These are phyloP conservation scores for Arctium minus DNA, from an alignment of 129 eudicot genomes.

Conservation along the genomic window DNA sequence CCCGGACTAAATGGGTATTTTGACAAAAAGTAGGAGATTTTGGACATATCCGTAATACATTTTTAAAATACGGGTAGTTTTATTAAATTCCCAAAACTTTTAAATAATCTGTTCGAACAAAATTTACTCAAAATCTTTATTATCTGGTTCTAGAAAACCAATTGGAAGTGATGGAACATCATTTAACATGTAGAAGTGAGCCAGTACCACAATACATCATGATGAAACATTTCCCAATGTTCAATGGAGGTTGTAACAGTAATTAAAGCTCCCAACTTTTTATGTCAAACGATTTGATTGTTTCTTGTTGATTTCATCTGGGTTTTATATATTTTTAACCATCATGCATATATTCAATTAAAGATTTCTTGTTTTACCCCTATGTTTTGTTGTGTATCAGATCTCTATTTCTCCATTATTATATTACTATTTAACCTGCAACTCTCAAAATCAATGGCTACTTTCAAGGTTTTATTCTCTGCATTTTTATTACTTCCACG, in stretches of 20 bases:
- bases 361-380: constrained; percentile 17
- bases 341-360: constrained; percentile 28
- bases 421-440: constrained; percentile 24
- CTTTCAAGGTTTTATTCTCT: constrained; percentile 62
- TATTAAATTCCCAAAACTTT: too few species aligned
- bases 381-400: constrained; percentile 58
- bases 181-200: constrained; percentile 18
- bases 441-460: constrained; percentile 43
- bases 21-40: too few species aligned
- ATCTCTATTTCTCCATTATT: constrained; percentile 30
- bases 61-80: too few species aligned
- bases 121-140: too few species aligned
- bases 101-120: too few species aligned
- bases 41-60: too few species aligned
- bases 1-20: too few species aligned
- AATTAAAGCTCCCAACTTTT: constrained; percentile 35
- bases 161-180: not conserved
- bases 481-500: constrained; percentile 27
- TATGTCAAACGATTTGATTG: constrained; percentile 27
- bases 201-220: constrained; percentile 9
- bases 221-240: constrained; percentile 49
- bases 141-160: too few species aligned
- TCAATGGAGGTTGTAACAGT: constrained; percentile 23
- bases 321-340: constrained; percentile 26
- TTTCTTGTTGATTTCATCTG: constrained; percentile 28